phyloP scores from a whole-genome alignment of 108 stramenopile genomes.

The Skeletonema menzelii region DNA sequence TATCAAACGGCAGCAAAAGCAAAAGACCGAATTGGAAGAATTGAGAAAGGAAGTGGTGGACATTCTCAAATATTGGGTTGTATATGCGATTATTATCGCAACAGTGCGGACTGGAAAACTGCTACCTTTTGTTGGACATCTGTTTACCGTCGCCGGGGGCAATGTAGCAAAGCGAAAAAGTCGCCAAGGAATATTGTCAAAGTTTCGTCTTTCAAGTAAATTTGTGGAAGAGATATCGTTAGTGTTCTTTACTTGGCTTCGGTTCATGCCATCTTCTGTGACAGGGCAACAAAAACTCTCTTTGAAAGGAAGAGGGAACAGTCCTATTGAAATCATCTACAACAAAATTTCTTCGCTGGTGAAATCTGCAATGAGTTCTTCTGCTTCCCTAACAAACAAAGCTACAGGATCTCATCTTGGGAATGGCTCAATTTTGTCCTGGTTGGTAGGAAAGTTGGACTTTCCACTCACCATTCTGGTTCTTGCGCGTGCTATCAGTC shows the following conservation, averaged over 20 bases:
- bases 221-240: constrained; percentile 59
- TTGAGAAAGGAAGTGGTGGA: constrained; percentile 27
- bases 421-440: constrained; percentile 9
- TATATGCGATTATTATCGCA: constrained; percentile 56
- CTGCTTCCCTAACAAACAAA: constrained; percentile 34
- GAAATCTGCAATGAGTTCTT: constrained; percentile 37
- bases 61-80: constrained; percentile 78
- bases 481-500: constrained; percentile 52
- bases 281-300: constrained; percentile 13
- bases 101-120: constrained; percentile 39
- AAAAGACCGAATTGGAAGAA: constrained; percentile 30
- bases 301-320: constrained; percentile 3
- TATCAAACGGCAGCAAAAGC: constrained; percentile 33
- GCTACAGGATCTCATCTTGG: constrained; percentile 1
- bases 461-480: constrained; percentile 51
- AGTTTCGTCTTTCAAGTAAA: constrained; percentile 16
- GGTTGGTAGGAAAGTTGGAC: constrained; percentile 37
- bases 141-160: constrained; percentile 20
- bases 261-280: constrained; percentile 56
- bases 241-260: constrained; percentile 78
- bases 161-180: constrained; percentile 1
- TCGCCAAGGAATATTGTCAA: constrained; percentile 17
- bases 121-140: constrained; percentile 53
- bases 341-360: constrained; percentile 26
- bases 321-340: constrained; percentile 45